Percentiles rank a stretch among this genome's conserved stretches.
Evolutionary conservation across 345 rosid species (phyloP).

Genomic region (Brassica carinata): DNA sequence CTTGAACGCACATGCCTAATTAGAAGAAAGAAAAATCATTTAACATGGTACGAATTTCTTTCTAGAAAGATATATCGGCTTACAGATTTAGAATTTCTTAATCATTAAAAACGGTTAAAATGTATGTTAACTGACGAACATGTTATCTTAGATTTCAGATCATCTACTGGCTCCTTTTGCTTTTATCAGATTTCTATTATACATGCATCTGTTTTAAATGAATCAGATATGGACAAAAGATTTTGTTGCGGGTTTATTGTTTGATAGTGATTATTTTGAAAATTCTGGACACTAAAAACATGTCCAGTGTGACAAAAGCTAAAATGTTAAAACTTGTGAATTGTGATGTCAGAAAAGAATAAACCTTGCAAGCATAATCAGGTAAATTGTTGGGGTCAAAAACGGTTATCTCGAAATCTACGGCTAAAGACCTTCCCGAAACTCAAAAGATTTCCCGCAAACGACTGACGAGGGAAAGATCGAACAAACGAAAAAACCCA

Average conservation of each 20-base stretch:
- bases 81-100: too few relatives aligned
- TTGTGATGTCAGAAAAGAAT: not conserved
- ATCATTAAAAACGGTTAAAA: not conserved
- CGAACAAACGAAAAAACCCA: too few relatives aligned
- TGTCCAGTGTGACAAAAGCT: not conserved
- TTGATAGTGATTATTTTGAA: not conserved
- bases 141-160: not conserved
- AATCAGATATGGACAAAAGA: not conserved
- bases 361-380: not conserved
- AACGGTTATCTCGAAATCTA: too few relatives aligned
- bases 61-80: not conserved
- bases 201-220: not conserved
- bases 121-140: not conserved
- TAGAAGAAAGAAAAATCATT: not conserved
- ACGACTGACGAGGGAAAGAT: too few relatives aligned
- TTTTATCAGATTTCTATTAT: not conserved
- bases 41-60: not conserved
- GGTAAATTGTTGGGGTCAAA: too few relatives aligned
- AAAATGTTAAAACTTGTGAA: not conserved
- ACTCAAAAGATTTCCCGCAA: too few relatives aligned
- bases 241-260: conserved; percentile 4
- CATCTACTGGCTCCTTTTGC: not conserved
- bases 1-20: too few relatives aligned
- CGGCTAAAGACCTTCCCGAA: too few relatives aligned
- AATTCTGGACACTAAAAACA: not conserved